Percentiles rank a stretch among this genome's conserved stretches.
phyloP scores from a whole-genome alignment of 331 rosid genomes.

The Ulmus americana region DNA sequence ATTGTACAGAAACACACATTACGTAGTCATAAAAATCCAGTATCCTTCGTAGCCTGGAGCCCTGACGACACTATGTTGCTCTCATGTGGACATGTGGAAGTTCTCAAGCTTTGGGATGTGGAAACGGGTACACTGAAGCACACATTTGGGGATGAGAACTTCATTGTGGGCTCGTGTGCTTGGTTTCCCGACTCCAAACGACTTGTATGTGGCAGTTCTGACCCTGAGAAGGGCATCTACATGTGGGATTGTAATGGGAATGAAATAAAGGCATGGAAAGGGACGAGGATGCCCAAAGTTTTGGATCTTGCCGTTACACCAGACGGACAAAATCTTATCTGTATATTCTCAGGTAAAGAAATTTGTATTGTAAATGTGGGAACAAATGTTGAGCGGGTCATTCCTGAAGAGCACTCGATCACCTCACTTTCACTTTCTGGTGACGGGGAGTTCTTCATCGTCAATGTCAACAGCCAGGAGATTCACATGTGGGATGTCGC shows the following conservation, averaged over 20 bases:
- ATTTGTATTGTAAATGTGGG: slow-evolving; percentile 49
- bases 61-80: slow-evolving; percentile 77
- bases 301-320: slow-evolving; percentile 76
- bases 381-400: slow-evolving; percentile 54
- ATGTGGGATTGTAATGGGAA: slow-evolving; percentile 78
- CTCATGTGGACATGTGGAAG: slow-evolving; percentile 75
- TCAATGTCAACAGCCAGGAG: slow-evolving; percentile 78
- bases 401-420: slow-evolving; percentile 55
- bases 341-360: slow-evolving; percentile 62
- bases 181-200: slow-evolving; percentile 85
- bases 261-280: slow-evolving; percentile 74
- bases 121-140: slow-evolving; percentile 78
- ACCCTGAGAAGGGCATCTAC: slow-evolving; percentile 67
- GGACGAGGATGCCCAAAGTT: slow-evolving; percentile 75
- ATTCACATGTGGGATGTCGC: slow-evolving; percentile 91
- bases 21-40: slow-evolving; percentile 54
- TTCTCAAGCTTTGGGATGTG: slow-evolving; percentile 80
- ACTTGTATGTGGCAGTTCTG: slow-evolving; percentile 77
- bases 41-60: slow-evolving; percentile 87
- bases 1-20: slow-evolving; percentile 54
- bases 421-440: slow-evolving; percentile 68
- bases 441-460: slow-evolving; percentile 65
- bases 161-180: slow-evolving; percentile 79
- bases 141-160: slow-evolving; percentile 65
- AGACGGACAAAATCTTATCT: slow-evolving; percentile 66